These are phyloP conservation scores for Nannochloropsis oceanica DNA, from an alignment of 108 stramenopile species.

Conservation along the genomic window DNA sequence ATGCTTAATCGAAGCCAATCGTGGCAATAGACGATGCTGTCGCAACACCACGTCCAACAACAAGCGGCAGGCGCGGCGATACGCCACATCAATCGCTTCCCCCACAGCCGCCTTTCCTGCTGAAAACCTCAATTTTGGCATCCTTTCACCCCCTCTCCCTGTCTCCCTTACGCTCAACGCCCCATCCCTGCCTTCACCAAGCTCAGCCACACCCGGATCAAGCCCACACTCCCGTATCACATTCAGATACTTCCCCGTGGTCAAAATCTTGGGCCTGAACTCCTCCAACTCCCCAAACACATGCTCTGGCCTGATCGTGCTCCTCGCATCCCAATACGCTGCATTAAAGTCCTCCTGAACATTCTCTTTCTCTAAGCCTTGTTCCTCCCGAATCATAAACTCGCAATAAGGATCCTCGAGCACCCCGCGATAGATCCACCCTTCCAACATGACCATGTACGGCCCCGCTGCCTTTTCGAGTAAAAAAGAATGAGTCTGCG, in stretches of 20 bases:
- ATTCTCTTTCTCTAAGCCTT: slow-evolving; percentile 18
- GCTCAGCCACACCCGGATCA: not conserved
- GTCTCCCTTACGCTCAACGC: not conserved
- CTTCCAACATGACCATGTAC: slow-evolving; percentile 60
- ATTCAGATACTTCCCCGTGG: slow-evolving; percentile 80
- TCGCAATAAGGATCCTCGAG: slow-evolving; percentile 70
- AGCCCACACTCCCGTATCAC: slow-evolving; percentile 54
- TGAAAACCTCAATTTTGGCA: not conserved
- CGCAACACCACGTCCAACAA: slow-evolving; percentile 53
- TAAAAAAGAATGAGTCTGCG: slow-evolving; percentile 43
- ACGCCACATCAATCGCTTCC: slow-evolving; percentile 45
- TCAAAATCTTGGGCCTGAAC: slow-evolving; percentile 45
- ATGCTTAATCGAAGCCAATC: slow-evolving; percentile 65
- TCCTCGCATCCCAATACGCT: slow-evolving; percentile 36
- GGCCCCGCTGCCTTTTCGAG: slow-evolving; percentile 51
- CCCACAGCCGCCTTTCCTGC: slow-evolving; percentile 5
- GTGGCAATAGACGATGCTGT: slow-evolving; percentile 32
- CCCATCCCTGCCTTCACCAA: not conserved
- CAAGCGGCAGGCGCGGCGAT: slow-evolving; percentile 50
- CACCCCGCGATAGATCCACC: slow-evolving; percentile 61
- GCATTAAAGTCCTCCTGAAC: slow-evolving; percentile 41
- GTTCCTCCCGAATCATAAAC: slow-evolving; percentile 61
- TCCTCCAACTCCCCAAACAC: slow-evolving; percentile 7
- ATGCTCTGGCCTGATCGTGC: slow-evolving; percentile 13
- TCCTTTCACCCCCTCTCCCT: not conserved